A percentile compares a stretch with the other conserved stretches of the same genome.
These are phyloP conservation scores for Trypanosoma cruzi DNA, from an alignment of 208 protist genomes.

Conservation along the genomic window DNA sequence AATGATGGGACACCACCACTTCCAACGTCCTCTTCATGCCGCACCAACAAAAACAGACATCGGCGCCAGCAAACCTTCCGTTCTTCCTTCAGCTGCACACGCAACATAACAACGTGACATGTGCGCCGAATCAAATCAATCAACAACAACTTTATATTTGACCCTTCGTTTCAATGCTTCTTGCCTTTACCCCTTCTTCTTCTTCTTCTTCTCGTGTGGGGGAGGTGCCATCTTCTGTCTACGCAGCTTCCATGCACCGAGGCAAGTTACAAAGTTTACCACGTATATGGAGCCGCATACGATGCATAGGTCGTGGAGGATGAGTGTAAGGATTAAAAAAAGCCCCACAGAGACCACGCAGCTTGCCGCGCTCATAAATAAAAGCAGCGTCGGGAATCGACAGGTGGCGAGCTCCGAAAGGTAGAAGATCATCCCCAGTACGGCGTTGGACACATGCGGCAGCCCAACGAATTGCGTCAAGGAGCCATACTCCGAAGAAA, in stretches of 20 bases:
- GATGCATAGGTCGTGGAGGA: constrained; percentile 65
- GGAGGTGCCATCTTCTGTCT: constrained; percentile 4
- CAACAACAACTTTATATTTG: not conserved
- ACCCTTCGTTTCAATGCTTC: constrained; percentile 4
- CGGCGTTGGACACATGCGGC: constrained; percentile 64
- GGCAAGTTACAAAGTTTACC: constrained; percentile 57
- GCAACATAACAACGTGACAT: no score
- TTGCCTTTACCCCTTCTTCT: not conserved
- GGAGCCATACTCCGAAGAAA: constrained; percentile 68
- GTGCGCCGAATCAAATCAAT: not conserved
- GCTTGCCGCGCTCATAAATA: constrained; percentile 43
- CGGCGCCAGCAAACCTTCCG: no score
- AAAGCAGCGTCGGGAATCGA: constrained; percentile 38
- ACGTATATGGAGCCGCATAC: constrained; percentile 77
- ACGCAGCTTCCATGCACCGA: constrained; percentile 45
- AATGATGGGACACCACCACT: no score
- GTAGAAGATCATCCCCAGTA: constrained; percentile 68
- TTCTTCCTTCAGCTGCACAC: no score
- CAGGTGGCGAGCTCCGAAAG: constrained; percentile 41
- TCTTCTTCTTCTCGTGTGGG: not conserved
- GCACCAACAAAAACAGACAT: no score
- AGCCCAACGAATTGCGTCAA: constrained; percentile 59
- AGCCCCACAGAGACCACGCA: constrained; percentile 42
- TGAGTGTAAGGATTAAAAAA: constrained; percentile 49
- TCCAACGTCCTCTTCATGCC: no score